phyloP scores from a whole-genome alignment of 331 rosid species.

The Spiraea crenata region DNA sequence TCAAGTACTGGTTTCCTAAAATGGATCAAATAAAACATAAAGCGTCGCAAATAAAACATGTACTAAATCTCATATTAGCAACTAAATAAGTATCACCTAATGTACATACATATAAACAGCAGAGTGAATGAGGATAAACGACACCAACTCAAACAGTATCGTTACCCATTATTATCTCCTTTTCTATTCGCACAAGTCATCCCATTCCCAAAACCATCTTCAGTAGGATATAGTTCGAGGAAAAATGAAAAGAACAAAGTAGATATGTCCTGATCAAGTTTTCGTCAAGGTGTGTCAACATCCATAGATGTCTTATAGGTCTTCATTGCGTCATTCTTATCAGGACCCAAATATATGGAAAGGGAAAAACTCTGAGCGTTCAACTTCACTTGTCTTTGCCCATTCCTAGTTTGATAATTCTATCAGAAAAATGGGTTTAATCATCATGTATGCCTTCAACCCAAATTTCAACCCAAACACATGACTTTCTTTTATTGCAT shows the following conservation, averaged over 20 bases:
- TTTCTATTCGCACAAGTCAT: neutral
- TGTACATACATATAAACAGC: neutral
- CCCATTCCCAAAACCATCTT: neutral
- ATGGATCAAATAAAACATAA: too few species aligned
- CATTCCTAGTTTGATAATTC: neutral
- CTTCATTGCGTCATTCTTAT: neutral
- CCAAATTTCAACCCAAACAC: neutral
- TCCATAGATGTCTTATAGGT: neutral
- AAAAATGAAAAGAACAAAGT: neutral
- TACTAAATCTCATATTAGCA: neutral
- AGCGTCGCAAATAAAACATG: neutral
- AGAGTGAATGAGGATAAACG: neutral
- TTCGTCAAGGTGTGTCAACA: neutral
- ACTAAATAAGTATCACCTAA: slow-evolving; percentile 1
- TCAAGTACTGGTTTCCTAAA: slow-evolving; percentile 25
- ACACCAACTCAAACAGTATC: neutral
- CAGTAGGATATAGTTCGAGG: neutral
- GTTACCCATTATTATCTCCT: neutral
- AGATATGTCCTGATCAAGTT: neutral
- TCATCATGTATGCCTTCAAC: neutral
- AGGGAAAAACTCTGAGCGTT: neutral
- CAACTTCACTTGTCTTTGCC: neutral
- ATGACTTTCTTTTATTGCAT: neutral
- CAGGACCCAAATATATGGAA: neutral
- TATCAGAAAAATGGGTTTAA: neutral